Base-by-base conservation (phyloP, 2,329 filamentous ascomycete genomes). In the Xylariaceae sp. region DNA sequence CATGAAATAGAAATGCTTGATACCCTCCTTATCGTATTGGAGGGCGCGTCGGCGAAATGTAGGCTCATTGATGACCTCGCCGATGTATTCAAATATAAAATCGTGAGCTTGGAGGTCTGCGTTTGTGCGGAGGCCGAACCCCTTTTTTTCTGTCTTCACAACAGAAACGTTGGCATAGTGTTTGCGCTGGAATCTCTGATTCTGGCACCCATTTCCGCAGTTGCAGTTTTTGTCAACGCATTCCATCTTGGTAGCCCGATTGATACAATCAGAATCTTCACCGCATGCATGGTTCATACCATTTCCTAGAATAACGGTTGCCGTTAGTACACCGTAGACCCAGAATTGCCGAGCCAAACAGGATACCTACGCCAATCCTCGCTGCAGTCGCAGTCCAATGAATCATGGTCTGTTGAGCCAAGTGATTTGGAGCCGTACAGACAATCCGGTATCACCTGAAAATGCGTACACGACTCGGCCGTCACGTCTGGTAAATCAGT, bases 1-100 rank as follows among this genome's bases (percentile, higher is more conserved):
- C 94, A 99, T 99, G 76, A 99, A 99, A 74, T 99, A 99, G 71
- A 99, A 99, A 73, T 99, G 94, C 71, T 95, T 96, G 79, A 99
- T 96, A 57, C 92, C 92, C 70, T 97, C 90, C 45, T 94, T 82
- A 68, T 96, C 91, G 72, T 99, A 99, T 66, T 95, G 88, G 37
- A 90, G 76, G 85, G 95, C 96, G 57, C 94, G 89, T 54, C 85
- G 84, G 52, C 91, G 88, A 68, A 97, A 97, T 10, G 87, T 87
- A 29, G 83, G 80, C 72, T 99, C 92, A 65, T 95, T 92, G 69
- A 99, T 96, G 63, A 97, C 94, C 73, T 99, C 94, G 64, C 94
- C 94, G 64, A 99, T 92, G 71, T 99, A 99, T 74, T 99, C 94
- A 69, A 90, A 97, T 63, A 99, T 90, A 69, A 99, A 96, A 68